Evolutionary conservation across 2,329 filamentous ascomycete genomes (phyloP), one percentile per base, ranked within the genome.

Genomic region (Helicocarpus griseus): DNA sequence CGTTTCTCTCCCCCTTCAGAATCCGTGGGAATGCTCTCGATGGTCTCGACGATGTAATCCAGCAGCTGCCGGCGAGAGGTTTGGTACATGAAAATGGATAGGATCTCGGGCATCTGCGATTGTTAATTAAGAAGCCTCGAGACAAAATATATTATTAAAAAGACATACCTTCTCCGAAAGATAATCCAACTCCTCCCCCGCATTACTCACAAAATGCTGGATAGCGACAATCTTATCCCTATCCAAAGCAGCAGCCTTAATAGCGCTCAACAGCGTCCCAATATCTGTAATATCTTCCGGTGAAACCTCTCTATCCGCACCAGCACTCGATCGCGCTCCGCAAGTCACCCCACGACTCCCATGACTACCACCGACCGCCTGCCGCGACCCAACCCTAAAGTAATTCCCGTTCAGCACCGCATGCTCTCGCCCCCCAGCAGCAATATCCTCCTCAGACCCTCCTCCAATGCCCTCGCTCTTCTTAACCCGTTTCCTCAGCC

Each of bases 11-110:
- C 68, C 7, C 73, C 68, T 33, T 75, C 69, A n/a, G 64, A 65
- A 28, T 60, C 61, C 5, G 59, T 50, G 75, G 70, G 52, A 65
- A 57, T 56, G 6, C 77, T 71, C 45, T 86, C 77, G 56, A 85
- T 76, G 11, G 80, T 74, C n/a, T 79, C 71, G 59, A 82, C 82
- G 44, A 98, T 72, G 48, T 82, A 79, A 17, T 80, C 76, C 14
- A 96, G 75, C 3, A 97, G 76, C 52, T 89, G 81, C 55, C 85
- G 81, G 22, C 90, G 80, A 2, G 90, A 95, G 17, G 85, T 83
- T 66, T 97, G 91, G 65, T 95, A 98, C 19, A 98, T 77, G 61
- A 97, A 87, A 53, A 86, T 76, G 0, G 81, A 76, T 89, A 95
- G 90, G 58, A 95, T 86, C 41, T 89, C 82, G 51, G 87, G 85